Conservation (phyloP, 805 yeast species). For the Citeromyces nyonsensis region DNA sequence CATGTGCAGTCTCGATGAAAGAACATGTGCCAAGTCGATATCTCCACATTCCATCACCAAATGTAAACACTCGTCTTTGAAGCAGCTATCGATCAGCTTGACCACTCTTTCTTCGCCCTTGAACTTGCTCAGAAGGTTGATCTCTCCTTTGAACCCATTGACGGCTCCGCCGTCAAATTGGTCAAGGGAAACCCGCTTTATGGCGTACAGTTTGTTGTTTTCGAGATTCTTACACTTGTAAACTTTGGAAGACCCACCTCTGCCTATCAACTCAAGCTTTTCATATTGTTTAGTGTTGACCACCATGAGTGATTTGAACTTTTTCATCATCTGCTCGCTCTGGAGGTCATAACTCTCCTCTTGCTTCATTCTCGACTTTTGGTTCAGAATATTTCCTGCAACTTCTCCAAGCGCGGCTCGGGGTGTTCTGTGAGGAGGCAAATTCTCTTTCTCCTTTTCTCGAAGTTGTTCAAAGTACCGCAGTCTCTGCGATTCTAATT, state of each 20-base stretch:
- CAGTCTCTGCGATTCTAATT: too few relatives aligned
- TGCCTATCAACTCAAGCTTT: conserved; percentile 64
- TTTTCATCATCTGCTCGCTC: too few relatives aligned
- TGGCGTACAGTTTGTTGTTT: conserved; percentile 51
- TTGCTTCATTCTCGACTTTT: too few relatives aligned
- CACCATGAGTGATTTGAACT: too few relatives aligned
- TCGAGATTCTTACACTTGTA: conserved; percentile 49
- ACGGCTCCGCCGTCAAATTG: conserved; percentile 67
- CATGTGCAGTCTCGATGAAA: conserved; percentile 33
- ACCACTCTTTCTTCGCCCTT: conserved; percentile 60
- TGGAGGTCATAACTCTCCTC: too few relatives aligned
- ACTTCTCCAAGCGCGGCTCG: too few relatives aligned
- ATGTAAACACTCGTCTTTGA: conserved; percentile 44
- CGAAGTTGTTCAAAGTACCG: too few relatives aligned
- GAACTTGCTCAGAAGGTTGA: conserved; percentile 51
- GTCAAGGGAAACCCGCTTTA: conserved; percentile 69
- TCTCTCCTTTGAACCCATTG: conserved; percentile 80
- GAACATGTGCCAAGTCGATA: conserved; percentile 71
- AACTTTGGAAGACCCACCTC: conserved; percentile 89
- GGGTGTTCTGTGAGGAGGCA: too few relatives aligned
- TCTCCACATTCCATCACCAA: conserved; percentile 95
- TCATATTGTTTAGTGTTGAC: conserved; percentile 57
- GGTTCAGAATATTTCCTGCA: too few relatives aligned
- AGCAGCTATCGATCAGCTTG: conserved; percentile 56
- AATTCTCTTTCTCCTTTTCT: too few relatives aligned